Conservation (phyloP, 768 basidiomycete genomes). For the Serendipita sp. region DNA sequence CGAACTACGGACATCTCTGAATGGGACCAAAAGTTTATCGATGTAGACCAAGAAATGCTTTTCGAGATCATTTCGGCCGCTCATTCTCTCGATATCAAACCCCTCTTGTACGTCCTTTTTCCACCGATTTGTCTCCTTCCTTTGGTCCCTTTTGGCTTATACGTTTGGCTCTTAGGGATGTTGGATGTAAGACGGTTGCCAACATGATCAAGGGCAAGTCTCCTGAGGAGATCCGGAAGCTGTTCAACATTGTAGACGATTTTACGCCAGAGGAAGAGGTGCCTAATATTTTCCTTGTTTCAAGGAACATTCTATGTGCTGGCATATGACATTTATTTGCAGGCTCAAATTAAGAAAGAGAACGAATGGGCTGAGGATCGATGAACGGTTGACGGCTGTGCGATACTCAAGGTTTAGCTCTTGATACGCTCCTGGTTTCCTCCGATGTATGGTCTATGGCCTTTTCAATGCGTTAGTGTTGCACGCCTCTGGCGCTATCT, state of each 20-base stretch:
- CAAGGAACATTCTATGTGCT: neutral
- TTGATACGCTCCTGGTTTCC: too few relatives aligned
- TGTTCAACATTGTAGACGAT: slow-evolving; percentile 7
- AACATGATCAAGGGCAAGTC: slow-evolving; percentile 8
- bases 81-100: slow-evolving; percentile 26
- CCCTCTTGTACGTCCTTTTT: slow-evolving; percentile 18
- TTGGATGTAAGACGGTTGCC: slow-evolving; percentile 8
- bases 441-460: too few relatives aligned
- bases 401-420: too few relatives aligned
- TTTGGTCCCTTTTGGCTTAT: neutral
- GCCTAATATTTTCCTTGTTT: neutral
- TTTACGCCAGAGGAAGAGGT: slow-evolving; percentile 10
- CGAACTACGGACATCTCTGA: slow-evolving; percentile 21
- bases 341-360: slow-evolving; percentile 99
- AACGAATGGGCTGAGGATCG: slow-evolving; percentile 95
- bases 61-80: slow-evolving; percentile 26
- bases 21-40: slow-evolving; percentile 22
- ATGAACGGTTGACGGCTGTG: slow-evolving; percentile 17
- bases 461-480: too few relatives aligned
- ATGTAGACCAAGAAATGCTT: slow-evolving; percentile 25
- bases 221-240: slow-evolving; percentile 4
- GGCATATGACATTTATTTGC: slow-evolving; percentile 11
- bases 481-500: too few relatives aligned
- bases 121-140: neutral
- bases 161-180: neutral